Base-by-base conservation (phyloP, 352 stramenopile species). In the Globisporangium uncinulatum region DNA sequence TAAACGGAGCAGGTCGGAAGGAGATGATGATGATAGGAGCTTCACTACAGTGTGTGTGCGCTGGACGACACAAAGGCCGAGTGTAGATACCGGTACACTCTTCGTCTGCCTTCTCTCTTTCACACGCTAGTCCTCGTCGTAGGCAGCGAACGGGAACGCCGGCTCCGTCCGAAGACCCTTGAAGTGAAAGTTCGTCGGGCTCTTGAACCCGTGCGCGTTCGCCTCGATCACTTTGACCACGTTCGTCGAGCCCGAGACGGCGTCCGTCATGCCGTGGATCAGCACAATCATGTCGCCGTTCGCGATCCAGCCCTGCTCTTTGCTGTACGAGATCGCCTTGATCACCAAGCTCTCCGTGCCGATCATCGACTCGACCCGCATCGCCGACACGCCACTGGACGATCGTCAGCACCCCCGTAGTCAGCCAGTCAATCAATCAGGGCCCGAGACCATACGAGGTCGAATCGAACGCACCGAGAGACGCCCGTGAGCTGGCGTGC, bases 211-310 rank as follows among this genome's bases (percentile, higher is more conserved):
- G 34, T 78, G 57, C 24, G 79, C 73, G 58, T 83, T 77, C 5
- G 81, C 82, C 61, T 94, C 71, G 47, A 95, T 89, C 32, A 97
- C 89, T 46, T 94, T 94, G 32, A 97, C 77, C 47, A 95, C 88
- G 58, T 96, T 97, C 29, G 86, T 94, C 21, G 83, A 71, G 11
- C 81, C 85, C 8, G 88, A 74, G 43, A 89, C 75, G 21, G 73
- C 77, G 61, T 97, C 91, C 50, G 87, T 85, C 20, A 94, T 73
- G 10, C 91, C 91, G 60, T 97, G 88, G 59, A 97, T 83, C 57
- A 92, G 77, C 49, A 97, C 89, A 41, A 96, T 73, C n/a, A 83
- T 81, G 73, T 97, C 91, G 7, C 85, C 86, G 20, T 81, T 80
- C 49, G 71, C 58, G 43, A 96, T 84, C 82, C 89, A 96, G 13